Conservation (phyloP, 192 early-diverging fungal genomes). For the Haplosporangium gracile region DNA sequence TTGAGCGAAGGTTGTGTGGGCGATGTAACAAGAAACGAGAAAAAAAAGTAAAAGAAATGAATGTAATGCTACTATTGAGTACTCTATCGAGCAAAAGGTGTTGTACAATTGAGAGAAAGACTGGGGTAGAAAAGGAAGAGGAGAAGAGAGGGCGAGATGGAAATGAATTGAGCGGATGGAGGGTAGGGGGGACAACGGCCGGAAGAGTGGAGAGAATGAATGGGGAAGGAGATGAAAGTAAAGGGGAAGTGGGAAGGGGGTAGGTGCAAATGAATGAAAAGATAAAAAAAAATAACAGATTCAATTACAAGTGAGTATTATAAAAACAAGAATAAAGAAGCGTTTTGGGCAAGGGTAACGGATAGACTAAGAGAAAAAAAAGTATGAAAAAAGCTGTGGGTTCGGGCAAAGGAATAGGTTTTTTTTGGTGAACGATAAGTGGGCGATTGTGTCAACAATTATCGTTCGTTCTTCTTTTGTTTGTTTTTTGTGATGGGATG, state of each 20-base stretch:
- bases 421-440: not conserved
- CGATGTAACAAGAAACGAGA: not conserved
- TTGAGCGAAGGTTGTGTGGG: not conserved
- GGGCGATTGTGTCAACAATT: slow-evolving; percentile 1
- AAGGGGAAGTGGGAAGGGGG: not conserved
- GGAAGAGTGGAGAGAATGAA: not conserved
- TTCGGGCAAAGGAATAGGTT: not conserved
- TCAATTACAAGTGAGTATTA: not conserved
- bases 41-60: not conserved
- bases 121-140: not conserved
- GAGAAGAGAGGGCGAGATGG: not conserved
- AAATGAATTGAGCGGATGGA: not conserved
- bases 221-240: not conserved
- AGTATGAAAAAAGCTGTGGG: slow-evolving; percentile 8
- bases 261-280: not conserved
- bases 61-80: not conserved
- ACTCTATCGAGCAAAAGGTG: not conserved
- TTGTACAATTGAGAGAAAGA: not conserved
- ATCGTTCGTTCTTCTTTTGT: not conserved
- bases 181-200: not conserved
- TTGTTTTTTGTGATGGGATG: slow-evolving; percentile 6
- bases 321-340: not conserved
- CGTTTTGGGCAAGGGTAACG: not conserved
- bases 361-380: not conserved
- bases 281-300: not conserved